Evolutionary conservation across 306 rosid species (phyloP), one percentile per base, ranked within the genome.

Genomic region (Mucuna pruriens): DNA sequence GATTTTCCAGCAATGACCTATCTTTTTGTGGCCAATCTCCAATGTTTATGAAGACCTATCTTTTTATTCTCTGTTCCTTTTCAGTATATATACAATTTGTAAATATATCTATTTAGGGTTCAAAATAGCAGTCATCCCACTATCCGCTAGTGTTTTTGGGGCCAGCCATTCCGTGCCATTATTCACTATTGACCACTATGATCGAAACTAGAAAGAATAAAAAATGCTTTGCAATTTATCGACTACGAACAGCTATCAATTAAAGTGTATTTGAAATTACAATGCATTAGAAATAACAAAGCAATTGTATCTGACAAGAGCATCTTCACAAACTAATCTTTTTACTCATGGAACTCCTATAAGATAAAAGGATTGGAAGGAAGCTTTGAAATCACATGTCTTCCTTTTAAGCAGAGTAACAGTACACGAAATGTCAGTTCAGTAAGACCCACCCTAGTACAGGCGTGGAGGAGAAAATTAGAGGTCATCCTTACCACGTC

Each of bases 191-290:
- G 39, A 26, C 19, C 5, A 26, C 19, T 60, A 26, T 60, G 39
- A 84, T 84, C 83, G 89, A 72, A 89, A 91, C 94, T 85, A 5
- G 26, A 74, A 67, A 67, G 44, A 45, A 68, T n/a, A 54, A 23
- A 20, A 75, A 33, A 33, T 2, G 1, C 11, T 60, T 33, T 20
- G 22, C 52, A 34, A 12, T 40, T 33, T 29, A 55, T 9, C 16
- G 15, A 49, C 23, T 16, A 33, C 45, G 25, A 29, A 54, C 40
- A 9, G 22, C 71, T 22, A 23, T 75, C 72, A 23, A 81, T 54
- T 17, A 15, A 29, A 44, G 20, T 38, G 44, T 29, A 64, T 36
- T 2, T n/a, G 44, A 34, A 36, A 63, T 36, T 36, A 49, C 26
- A 42, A 44, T 72, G 61, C 73, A 9, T 61, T 52, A 20, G 10